A percentile compares a stretch with the other conserved stretches of the same genome.
Conservation (phyloP, 306 rosid species). For the Vigna nakashimae region DNA sequence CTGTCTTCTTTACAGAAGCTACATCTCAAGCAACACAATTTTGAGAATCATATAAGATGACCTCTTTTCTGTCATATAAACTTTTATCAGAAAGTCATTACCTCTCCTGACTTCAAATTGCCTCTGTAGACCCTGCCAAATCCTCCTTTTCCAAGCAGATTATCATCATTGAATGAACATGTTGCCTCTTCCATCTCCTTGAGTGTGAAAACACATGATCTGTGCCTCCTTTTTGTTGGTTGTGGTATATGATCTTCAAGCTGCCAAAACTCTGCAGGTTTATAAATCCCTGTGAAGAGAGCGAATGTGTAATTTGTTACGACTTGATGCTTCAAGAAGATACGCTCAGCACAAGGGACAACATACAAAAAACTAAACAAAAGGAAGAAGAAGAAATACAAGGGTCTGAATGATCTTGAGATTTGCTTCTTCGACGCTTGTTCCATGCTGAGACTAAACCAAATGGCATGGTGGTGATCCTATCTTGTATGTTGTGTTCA, state of each 20-base stretch:
- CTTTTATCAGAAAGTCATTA: conserved; percentile 11
- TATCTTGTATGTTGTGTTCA: conserved; percentile 33
- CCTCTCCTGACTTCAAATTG: conserved; percentile 81
- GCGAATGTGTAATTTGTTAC: conserved; percentile 15
- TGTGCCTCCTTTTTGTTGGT: conserved; percentile 66
- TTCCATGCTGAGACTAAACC: conserved; percentile 91
- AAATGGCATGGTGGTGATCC: conserved; percentile 65
- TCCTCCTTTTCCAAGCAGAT: conserved; percentile 91
- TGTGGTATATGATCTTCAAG: conserved; percentile 70
- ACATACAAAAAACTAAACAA: not conserved
- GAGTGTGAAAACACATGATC: conserved; percentile 77
- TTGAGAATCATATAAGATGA: conserved; percentile 12
- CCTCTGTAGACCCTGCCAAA: conserved; percentile 85
- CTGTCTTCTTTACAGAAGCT: conserved; percentile 26
- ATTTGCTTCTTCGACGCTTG: conserved; percentile 83
- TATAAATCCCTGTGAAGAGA: conserved; percentile 69
- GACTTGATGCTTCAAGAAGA: not conserved
- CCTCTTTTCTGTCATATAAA: not conserved
- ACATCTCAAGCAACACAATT: not conserved
- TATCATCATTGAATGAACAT: conserved; percentile 75
- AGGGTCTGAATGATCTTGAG: conserved; percentile 79
- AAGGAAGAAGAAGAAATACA: conserved; percentile 51
- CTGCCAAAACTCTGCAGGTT: conserved; percentile 75
- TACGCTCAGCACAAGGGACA: conserved; percentile 1
- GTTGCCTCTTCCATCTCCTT: conserved; percentile 93